phyloP scores from a whole-genome alignment of 129 eudicot species.

The Centrapalus pauciflorus region DNA sequence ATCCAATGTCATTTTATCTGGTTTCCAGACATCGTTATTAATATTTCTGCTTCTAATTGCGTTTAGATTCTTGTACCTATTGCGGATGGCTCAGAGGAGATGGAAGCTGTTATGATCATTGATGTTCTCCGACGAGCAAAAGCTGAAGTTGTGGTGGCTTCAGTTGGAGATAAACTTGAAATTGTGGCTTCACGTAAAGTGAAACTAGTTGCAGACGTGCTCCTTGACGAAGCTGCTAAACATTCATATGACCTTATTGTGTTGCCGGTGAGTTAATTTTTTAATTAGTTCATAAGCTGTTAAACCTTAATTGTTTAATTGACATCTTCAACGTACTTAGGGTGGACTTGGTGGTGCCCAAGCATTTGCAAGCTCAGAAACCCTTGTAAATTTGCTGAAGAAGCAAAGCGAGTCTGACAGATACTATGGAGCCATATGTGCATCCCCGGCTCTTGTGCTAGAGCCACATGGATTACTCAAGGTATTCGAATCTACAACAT shows the following conservation, averaged over 20 bases:
- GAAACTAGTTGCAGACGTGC: constrained; percentile 81
- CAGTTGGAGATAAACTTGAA: constrained; percentile 75
- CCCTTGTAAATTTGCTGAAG: constrained; percentile 66
- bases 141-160: constrained; percentile 86
- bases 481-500: constrained; percentile 37
- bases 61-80: constrained; percentile 88
- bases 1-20: no score
- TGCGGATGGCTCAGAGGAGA: constrained; percentile 92
- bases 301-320: background rate
- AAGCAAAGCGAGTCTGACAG: constrained; percentile 66
- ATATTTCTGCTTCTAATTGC: constrained; percentile 1
- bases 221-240: constrained; percentile 68
- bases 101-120: constrained; percentile 89
- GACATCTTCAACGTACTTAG: constrained; percentile 27
- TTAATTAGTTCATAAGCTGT: background rate
- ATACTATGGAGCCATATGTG: constrained; percentile 92
- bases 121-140: constrained; percentile 94
- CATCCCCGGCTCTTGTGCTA: constrained; percentile 91
- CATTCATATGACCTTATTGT: constrained; percentile 66
- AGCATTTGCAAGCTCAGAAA: constrained; percentile 71
- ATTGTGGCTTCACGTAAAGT: constrained; percentile 80
- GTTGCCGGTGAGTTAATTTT: constrained; percentile 61
- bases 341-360: constrained; percentile 98
- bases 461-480: constrained; percentile 92
- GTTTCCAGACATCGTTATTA: background rate